Conservation (phyloP, 306 rosid genomes). For the Inga leiocalycina region DNA sequence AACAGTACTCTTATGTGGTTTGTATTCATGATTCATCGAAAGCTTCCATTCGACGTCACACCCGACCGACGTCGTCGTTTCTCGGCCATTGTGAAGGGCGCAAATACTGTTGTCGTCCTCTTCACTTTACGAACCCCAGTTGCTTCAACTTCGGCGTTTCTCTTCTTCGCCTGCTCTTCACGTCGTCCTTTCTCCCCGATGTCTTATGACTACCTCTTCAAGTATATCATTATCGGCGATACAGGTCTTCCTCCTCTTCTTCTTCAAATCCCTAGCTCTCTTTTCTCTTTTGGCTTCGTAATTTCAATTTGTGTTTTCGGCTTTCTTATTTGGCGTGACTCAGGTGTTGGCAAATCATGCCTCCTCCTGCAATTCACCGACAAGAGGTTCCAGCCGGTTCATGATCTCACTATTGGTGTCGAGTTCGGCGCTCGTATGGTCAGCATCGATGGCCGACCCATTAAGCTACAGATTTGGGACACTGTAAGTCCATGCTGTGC, state of each 20-base stretch:
- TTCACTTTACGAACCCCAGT: neutral
- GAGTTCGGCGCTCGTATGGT: constrained; percentile 98
- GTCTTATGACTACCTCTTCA: constrained; percentile 97
- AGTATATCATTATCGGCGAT: constrained; percentile 98
- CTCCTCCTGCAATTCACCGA: constrained; percentile 93
- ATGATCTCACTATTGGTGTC: constrained; percentile 96
- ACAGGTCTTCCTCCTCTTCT: constrained; percentile 56
- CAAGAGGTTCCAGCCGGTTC: constrained; percentile 95
- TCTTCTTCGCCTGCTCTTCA: neutral
- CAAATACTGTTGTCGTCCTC: neutral
- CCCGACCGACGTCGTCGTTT: neutral
- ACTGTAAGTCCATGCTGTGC: constrained; percentile 52
- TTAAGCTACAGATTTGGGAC: constrained; percentile 99
- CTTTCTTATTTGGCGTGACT: constrained; percentile 27
- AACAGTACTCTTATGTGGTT: neutral
- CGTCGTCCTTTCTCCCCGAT: constrained; percentile 44
- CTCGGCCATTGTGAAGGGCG: neutral
- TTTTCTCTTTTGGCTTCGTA: constrained; percentile 27
- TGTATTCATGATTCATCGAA: neutral
- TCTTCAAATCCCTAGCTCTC: neutral
- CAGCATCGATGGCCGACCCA: constrained; percentile 73
- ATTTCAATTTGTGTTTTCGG: constrained; percentile 13
- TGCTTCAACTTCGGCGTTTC: neutral
- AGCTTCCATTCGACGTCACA: neutral
- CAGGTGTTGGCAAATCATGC: constrained; percentile 97